Evolutionary conservation across 371 early-diverging fungal species (phyloP).

Genomic region (Lichtheimia corymbifera): DNA sequence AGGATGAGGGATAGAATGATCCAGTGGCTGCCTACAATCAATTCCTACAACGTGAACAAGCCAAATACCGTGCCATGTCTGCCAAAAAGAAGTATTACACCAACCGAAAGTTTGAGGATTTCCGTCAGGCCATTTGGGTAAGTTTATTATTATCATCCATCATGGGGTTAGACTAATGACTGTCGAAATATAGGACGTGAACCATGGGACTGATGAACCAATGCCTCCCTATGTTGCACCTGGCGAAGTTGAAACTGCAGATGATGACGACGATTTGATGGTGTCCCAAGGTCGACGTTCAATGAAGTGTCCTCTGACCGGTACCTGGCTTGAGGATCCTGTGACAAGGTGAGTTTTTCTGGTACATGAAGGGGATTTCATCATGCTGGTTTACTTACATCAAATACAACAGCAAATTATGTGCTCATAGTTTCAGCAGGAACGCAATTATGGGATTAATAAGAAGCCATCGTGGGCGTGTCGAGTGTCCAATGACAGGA

Average conservation of each 20-base stretch:
- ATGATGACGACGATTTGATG: background rate
- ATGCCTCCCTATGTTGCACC: background rate
- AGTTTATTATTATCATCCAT: background rate
- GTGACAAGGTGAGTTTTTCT: background rate
- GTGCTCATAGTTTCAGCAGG: background rate
- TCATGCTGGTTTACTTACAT: background rate
- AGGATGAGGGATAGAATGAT: background rate
- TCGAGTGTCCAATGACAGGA: background rate
- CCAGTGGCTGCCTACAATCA: background rate
- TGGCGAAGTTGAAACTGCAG: background rate
- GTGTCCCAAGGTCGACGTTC: background rate
- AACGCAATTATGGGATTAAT: background rate
- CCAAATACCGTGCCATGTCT: background rate
- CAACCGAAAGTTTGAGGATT: background rate
- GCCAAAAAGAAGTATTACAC: conserved; percentile 3
- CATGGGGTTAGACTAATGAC: background rate
- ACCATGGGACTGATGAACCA: background rate
- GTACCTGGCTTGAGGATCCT: background rate
- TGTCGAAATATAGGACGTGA: background rate
- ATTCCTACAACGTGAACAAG: background rate
- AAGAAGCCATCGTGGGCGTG: background rate
- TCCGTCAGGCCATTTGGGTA: background rate
- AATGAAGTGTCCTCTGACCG: background rate
- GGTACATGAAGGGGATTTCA: background rate
- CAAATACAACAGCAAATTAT: background rate